Conservation (phyloP, 768 basidiomycete species). For the Tulasnella sp. region DNA sequence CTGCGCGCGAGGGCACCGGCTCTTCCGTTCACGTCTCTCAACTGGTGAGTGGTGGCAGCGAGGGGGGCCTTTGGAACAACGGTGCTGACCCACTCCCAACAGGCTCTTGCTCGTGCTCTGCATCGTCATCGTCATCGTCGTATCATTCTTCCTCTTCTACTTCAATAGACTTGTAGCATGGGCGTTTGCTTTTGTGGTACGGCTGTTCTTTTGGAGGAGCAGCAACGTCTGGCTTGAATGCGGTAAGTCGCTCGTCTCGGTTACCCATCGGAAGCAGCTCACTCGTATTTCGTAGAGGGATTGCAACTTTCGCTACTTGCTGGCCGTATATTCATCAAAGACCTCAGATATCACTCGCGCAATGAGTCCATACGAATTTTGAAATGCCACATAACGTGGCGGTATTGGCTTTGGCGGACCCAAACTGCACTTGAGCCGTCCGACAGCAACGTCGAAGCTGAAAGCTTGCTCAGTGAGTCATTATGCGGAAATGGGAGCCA, state of each 20-base stretch:
- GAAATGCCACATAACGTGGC: slow-evolving; percentile 81
- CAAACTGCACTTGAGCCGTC: slow-evolving; percentile 43
- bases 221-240: slow-evolving; percentile 72
- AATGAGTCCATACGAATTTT: slow-evolving; percentile 81
- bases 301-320: slow-evolving; percentile 82
- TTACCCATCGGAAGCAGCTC: slow-evolving; percentile 4
- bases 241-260: slow-evolving; percentile 33
- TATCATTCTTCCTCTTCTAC: slow-evolving; percentile 69
- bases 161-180: slow-evolving; percentile 77
- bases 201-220: slow-evolving; percentile 67
- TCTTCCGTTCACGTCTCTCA: slow-evolving; percentile 4
- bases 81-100: not conserved
- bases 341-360: slow-evolving; percentile 80
- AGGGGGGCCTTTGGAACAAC: not conserved
- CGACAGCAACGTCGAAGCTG: slow-evolving; percentile 23
- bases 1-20: not conserved
- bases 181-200: slow-evolving; percentile 51
- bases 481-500: not conserved
- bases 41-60: not conserved
- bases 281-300: slow-evolving; percentile 43
- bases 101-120: slow-evolving; percentile 45
- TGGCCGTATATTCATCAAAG: slow-evolving; percentile 79
- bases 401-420: slow-evolving; percentile 83
- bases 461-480: slow-evolving; percentile 37
- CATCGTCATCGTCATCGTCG: slow-evolving; percentile 40